phyloP scores from a whole-genome alignment of 768 basidiomycete genomes.

The Rhizopogon salebrosus region DNA sequence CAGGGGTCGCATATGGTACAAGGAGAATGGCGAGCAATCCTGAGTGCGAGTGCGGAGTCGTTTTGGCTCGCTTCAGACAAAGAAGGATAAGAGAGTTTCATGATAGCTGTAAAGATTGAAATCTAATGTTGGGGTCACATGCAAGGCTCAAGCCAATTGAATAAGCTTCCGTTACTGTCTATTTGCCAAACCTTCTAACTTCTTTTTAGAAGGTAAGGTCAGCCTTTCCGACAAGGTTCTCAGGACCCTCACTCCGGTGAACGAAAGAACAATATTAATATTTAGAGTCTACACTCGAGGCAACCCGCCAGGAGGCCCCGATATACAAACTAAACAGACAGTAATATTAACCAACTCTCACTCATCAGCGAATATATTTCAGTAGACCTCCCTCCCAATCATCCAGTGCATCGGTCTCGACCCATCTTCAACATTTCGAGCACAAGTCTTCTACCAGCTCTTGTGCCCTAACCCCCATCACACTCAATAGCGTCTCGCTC shows the following conservation, averaged over 20 bases:
- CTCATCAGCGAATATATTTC: too few species aligned
- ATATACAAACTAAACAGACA: too few species aligned
- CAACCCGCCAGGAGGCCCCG: too few species aligned
- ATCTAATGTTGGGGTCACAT: constrained; percentile 1
- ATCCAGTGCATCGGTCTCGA: background rate
- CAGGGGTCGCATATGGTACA: constrained; percentile 69
- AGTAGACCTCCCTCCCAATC: too few species aligned
- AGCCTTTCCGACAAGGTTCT: too few species aligned
- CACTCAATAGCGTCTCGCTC: constrained; percentile 43
- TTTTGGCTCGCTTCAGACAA: constrained; percentile 48
- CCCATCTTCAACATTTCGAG: background rate
- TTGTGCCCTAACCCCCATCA: constrained; percentile 38
- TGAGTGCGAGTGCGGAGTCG: constrained; percentile 52
- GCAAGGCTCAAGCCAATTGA: background rate
- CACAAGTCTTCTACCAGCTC: constrained; percentile 38
- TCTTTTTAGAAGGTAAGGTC: too few species aligned
- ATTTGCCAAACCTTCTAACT: too few species aligned
- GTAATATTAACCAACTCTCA: too few species aligned
- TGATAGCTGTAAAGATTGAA: constrained; percentile 18
- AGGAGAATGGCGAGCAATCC: constrained; percentile 77
- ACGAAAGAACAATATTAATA: too few species aligned
- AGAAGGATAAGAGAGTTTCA: constrained; percentile 68
- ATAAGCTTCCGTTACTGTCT: too few species aligned
- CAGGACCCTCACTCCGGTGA: too few species aligned
- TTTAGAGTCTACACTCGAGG: too few species aligned